phyloP scores from a whole-genome alignment of 2,329 filamentous ascomycete species.

The Myriosclerotinia curreyana region DNA sequence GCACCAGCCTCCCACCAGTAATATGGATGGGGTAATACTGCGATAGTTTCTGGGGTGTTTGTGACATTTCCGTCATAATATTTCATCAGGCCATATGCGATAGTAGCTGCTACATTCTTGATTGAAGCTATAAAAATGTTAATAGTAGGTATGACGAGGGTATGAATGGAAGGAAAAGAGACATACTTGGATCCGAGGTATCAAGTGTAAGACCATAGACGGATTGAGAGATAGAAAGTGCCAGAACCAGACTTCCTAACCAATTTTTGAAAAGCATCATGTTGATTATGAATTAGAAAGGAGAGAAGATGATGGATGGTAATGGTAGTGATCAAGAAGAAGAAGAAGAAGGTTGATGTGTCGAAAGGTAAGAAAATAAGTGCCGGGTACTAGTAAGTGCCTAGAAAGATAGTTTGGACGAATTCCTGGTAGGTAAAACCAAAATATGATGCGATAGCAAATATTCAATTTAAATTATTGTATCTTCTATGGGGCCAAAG shows the following conservation, averaged over 20 bases:
- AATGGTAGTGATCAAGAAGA: neutral
- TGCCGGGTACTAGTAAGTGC: neutral
- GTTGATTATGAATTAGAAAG: conserved; percentile 2
- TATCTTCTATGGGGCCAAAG: too few relatives aligned
- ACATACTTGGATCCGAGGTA: conserved; percentile 13
- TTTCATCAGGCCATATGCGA: conserved; percentile 59
- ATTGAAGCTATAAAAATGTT: conserved; percentile 51
- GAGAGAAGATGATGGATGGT: neutral
- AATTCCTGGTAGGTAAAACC: neutral
- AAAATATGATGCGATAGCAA: neutral
- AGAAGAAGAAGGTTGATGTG: neutral
- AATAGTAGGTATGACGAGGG: neutral
- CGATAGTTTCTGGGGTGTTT: conserved; percentile 54
- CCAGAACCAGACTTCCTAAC: neutral
- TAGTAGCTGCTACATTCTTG: conserved; percentile 56
- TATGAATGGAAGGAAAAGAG: neutral
- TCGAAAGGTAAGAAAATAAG: too few relatives aligned
- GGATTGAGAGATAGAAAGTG: conserved; percentile 6
- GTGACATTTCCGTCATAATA: conserved; percentile 63
- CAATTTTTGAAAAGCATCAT: neutral
- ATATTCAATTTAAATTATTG: too few relatives aligned
- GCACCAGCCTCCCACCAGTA: conserved; percentile 58
- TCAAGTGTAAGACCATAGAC: conserved; percentile 18
- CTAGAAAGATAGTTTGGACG: neutral
- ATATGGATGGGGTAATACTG: conserved; percentile 62